phyloP scores from a whole-genome alignment of 495 filamentous ascomycete species.

The Viridothelium virens region DNA sequence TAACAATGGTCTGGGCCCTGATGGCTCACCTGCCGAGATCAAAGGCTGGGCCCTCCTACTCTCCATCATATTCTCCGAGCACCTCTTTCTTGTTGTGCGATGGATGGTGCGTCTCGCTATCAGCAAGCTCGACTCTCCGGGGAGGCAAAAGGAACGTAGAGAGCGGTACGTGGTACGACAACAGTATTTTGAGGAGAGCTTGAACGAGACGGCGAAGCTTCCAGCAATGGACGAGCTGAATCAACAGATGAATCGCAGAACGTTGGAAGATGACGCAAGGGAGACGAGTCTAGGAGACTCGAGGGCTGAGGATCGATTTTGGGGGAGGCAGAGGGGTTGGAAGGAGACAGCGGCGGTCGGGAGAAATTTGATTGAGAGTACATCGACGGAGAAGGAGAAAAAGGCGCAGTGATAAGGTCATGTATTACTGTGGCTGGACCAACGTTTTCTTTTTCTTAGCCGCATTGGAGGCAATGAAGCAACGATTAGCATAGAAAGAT shows the following conservation, averaged over 20 bases:
- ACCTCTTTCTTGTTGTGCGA: slow-evolving; percentile 68
- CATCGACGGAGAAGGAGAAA: slow-evolving; percentile 43
- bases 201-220: slow-evolving; percentile 36
- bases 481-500: slow-evolving; percentile 9
- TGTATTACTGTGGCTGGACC: background rate
- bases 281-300: slow-evolving; percentile 43
- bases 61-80: slow-evolving; percentile 80
- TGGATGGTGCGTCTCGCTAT: slow-evolving; percentile 62
- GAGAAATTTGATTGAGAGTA: slow-evolving; percentile 46
- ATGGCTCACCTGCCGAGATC: slow-evolving; percentile 58
- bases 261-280: slow-evolving; percentile 64
- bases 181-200: slow-evolving; percentile 57
- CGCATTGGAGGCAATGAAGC: background rate
- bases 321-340: slow-evolving; percentile 58
- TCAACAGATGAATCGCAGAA: slow-evolving; percentile 35
- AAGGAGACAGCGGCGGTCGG: slow-evolving; percentile 54
- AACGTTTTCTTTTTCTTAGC: background rate
- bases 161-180: slow-evolving; percentile 69
- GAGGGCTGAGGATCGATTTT: slow-evolving; percentile 58
- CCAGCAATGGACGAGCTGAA: slow-evolving; percentile 33
- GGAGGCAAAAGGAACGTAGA: slow-evolving; percentile 68
- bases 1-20: slow-evolving; percentile 51
- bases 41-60: slow-evolving; percentile 73
- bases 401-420: slow-evolving; percentile 46
- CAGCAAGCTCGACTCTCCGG: slow-evolving; percentile 73